Evolutionary conservation across 805 yeast species (phyloP).

Genomic region (Saccharomycopsis fermentans): DNA sequence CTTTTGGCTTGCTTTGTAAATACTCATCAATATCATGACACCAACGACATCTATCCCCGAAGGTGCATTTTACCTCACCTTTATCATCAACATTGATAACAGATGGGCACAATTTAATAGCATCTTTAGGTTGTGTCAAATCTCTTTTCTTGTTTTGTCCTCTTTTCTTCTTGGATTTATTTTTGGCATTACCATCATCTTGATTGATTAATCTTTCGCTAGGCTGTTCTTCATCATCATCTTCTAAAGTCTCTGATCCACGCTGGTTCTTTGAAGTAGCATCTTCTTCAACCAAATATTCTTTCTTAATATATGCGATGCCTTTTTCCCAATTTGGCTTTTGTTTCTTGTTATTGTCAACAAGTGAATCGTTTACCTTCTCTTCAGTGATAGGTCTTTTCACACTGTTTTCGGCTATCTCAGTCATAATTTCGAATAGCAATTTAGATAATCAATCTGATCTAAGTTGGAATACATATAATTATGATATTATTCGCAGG

Average conservation of each 20-base stretch:
- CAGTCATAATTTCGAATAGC: neutral
- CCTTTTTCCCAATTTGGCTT: slow-evolving; percentile 30
- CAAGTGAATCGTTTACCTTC: neutral
- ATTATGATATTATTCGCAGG: too few relatives aligned
- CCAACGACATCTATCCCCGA: slow-evolving; percentile 58
- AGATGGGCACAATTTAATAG: slow-evolving; percentile 53
- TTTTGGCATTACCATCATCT: slow-evolving; percentile 32
- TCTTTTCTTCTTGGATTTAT: slow-evolving; percentile 39
- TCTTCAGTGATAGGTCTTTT: neutral
- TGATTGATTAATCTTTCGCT: slow-evolving; percentile 38
- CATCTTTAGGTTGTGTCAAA: slow-evolving; percentile 56
- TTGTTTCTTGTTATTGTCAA: neutral
- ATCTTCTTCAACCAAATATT: slow-evolving; percentile 38
- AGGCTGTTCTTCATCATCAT: slow-evolving; percentile 36
- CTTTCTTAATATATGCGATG: slow-evolving; percentile 66
- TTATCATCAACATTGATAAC: slow-evolving; percentile 43
- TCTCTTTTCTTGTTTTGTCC: slow-evolving; percentile 85
- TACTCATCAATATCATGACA: slow-evolving; percentile 67
- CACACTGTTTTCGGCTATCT: neutral
- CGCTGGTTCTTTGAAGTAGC: neutral
- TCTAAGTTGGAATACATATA: too few relatives aligned
- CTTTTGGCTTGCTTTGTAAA: slow-evolving; percentile 54
- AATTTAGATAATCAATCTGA: too few relatives aligned
- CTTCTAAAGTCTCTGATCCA: slow-evolving; percentile 27
- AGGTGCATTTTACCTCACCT: slow-evolving; percentile 37